Percentiles rank a stretch among this genome's conserved stretches.
Evolutionary conservation across 305 asterid species (phyloP).

Genomic region (Fraxinus nigra): DNA sequence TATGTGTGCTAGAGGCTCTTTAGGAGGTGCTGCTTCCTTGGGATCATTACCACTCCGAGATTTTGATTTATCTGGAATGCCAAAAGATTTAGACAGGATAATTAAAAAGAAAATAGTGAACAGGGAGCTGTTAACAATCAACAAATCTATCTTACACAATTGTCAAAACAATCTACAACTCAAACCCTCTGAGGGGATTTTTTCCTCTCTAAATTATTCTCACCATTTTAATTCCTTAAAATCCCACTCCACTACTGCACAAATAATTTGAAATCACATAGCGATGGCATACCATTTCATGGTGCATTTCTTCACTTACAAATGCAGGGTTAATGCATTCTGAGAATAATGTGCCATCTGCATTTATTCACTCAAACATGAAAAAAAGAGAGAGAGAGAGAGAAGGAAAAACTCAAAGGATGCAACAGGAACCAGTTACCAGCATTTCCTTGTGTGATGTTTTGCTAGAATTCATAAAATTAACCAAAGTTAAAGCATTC

Average conservation of each 20-base stretch:
- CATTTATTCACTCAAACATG: neutral
- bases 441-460: constrained; percentile 8
- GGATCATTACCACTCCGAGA: constrained; percentile 57
- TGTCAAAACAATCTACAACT: neutral
- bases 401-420: neutral
- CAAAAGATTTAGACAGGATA: neutral
- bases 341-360: neutral
- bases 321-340: constrained; percentile 2
- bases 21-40: constrained; percentile 51
- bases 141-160: neutral
- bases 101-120: neutral
- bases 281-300: constrained; percentile 1
- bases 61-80: constrained; percentile 58
- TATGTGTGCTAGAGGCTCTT: constrained; percentile 68
- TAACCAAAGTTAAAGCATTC: neutral
- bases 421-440: neutral
- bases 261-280: constrained; percentile 1
- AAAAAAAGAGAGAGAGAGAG: neutral
- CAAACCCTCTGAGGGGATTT: neutral
- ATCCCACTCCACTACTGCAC: neutral
- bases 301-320: neutral
- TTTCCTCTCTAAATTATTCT: neutral
- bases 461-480: neutral
- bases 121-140: neutral
- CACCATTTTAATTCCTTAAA: neutral